Conservation (phyloP, 2,329 filamentous ascomycete genomes). For the Alternaria dauci region DNA sequence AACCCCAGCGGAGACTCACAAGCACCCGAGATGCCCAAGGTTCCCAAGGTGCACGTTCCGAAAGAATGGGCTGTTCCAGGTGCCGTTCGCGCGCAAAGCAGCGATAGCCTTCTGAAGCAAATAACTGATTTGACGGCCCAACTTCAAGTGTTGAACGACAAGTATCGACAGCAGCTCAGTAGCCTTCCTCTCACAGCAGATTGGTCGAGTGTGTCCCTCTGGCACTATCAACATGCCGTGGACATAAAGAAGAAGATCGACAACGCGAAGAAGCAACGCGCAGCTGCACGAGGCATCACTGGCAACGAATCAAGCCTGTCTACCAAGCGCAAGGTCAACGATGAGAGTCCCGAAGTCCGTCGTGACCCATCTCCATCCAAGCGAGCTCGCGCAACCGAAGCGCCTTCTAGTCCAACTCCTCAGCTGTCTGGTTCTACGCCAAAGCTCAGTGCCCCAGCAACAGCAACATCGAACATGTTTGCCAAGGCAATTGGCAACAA, state of each 20-base stretch:
- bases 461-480: conserved; percentile 35
- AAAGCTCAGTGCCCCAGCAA: conserved; percentile 28
- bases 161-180: conserved; percentile 36
- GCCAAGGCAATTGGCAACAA: conserved; percentile 35
- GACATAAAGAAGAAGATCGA: conserved; percentile 42
- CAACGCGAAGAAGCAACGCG: conserved; percentile 40
- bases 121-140: conserved; percentile 31
- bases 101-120: conserved; percentile 24
- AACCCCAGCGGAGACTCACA: conserved; percentile 21
- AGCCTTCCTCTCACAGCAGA: conserved; percentile 36
- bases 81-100: conserved; percentile 11
- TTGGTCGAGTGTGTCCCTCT: conserved; percentile 42
- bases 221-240: conserved; percentile 40
- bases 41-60: conserved; percentile 38
- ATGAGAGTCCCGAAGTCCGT: conserved; percentile 22
- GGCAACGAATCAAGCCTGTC: conserved; percentile 44
- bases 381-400: conserved; percentile 32
- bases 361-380: conserved; percentile 36
- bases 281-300: conserved; percentile 40
- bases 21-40: conserved; percentile 27
- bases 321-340: conserved; percentile 43
- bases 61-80: conserved; percentile 34
- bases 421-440: conserved; percentile 26
- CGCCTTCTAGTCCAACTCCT: conserved; percentile 31
- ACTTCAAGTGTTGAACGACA: conserved; percentile 39